These are phyloP conservation scores for Cladorrhinum samala DNA, from an alignment of 495 filamentous ascomycete genomes.

Conservation along the genomic window DNA sequence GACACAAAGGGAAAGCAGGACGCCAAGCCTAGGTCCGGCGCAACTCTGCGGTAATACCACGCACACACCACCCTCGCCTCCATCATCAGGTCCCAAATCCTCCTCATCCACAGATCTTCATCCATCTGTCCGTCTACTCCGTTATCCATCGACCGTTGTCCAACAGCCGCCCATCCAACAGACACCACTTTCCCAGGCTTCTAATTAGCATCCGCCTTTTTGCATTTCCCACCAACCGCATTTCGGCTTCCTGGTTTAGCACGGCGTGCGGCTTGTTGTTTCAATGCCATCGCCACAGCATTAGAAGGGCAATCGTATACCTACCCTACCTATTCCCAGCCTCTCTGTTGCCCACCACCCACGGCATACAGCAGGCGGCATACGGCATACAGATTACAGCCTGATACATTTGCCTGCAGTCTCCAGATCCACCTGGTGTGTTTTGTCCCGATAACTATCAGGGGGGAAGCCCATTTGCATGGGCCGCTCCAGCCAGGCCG, in stretches of 20 bases:
- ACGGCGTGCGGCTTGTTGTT: background rate
- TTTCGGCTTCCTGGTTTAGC: background rate
- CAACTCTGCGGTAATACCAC: conserved; percentile 17
- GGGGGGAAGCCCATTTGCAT: conserved; percentile 16
- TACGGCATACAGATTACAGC: conserved; percentile 12
- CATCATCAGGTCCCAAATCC: conserved; percentile 1
- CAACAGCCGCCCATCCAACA: too few relatives aligned
- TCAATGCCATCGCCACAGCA: background rate
- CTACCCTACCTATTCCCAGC: background rate
- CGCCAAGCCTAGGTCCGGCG: conserved; percentile 14
- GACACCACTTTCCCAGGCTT: too few relatives aligned
- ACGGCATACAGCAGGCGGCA: background rate
- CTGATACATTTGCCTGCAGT: conserved; percentile 15
- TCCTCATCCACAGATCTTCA: background rate
- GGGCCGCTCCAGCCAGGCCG: conserved; percentile 19
- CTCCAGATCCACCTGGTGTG: conserved; percentile 14
- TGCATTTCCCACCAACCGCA: conserved; percentile 1
- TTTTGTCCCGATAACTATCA: conserved; percentile 18
- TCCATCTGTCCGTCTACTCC: background rate
- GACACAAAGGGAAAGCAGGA: background rate
- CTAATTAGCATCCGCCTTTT: too few relatives aligned
- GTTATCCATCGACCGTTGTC: too few relatives aligned
- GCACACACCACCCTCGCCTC: too few relatives aligned
- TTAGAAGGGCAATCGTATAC: background rate
- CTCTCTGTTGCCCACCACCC: background rate